Conservation (phyloP, 129 eudicot species). For the Pulicaria dysenterica region DNA sequence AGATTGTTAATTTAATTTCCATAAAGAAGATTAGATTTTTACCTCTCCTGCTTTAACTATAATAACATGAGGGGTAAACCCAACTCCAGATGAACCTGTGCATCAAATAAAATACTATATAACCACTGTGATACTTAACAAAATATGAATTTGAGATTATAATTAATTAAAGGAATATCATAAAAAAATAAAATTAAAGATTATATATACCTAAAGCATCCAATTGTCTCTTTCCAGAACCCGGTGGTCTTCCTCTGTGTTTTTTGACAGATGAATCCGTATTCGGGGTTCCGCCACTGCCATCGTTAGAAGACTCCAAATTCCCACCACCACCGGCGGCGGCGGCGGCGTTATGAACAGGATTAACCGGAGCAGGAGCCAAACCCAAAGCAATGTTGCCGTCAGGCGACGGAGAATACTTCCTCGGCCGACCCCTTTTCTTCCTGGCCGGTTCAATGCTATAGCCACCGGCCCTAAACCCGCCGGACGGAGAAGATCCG, state of each 20-base stretch:
- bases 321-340: conserved; percentile 24
- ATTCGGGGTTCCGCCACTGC: conserved; percentile 44
- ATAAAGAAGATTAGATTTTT: background rate
- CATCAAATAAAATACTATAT: conserved; percentile 8
- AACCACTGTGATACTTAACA: background rate
- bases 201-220: conserved; percentile 75
- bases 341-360: conserved; percentile 22
- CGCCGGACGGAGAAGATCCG: conserved; percentile 51
- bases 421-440: conserved; percentile 80
- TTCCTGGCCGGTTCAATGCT: conserved; percentile 60
- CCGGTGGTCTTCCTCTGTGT: conserved; percentile 79
- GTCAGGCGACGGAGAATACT: conserved; percentile 69
- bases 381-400: conserved; percentile 69
- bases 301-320: conserved; percentile 41
- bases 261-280: conserved; percentile 46
- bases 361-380: conserved; percentile 46
- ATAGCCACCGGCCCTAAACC: conserved; percentile 43
- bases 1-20: conserved; percentile 14
- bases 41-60: conserved; percentile 85
- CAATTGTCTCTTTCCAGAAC: conserved; percentile 74
- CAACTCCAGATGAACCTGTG: conserved; percentile 77
- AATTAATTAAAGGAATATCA: background rate
- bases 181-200: background rate
- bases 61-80: conserved; percentile 92
- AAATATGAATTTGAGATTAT: background rate